Base-by-base conservation (phyloP, 169 alveolate genomes). In the Neospora caninum region DNA sequence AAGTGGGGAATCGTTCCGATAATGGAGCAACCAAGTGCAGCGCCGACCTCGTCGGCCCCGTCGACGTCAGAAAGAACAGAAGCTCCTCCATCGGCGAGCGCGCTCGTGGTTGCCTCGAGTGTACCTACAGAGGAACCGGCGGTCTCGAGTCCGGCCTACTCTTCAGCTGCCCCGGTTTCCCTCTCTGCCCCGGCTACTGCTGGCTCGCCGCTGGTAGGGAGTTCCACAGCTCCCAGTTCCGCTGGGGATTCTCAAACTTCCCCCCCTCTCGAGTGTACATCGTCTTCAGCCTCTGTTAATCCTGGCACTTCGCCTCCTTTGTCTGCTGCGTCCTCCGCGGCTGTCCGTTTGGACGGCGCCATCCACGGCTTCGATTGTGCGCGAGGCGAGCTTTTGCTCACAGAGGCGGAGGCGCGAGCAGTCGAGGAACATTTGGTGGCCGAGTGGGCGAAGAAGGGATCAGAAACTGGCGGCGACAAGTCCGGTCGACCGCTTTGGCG, bases 361-460 rank as follows among this genome's bases (percentile, higher is more conserved):
- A n/a, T 73, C n/a, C 84, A 73, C 43, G 84, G 84, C 25, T n/a
- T 31, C 39, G 84, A 73, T 27, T 73, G 84, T 43, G 25, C 45
- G 39, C 84, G 84, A 13, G 84, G 84, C 84, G 84, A 73, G 84
- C 84, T 73, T 1, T n/a, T 73, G 1, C 84, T 73, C 27, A 34
- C 84, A 1, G 84, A 73, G 49, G 84, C 84, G 43, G 84, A 73
- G 42, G 49, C 45, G 43, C 45, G 43, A 9, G 84, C 84, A 10
- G 16, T 73, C 39, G 84, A 73, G 84, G 84, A 73, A 20, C 84
- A n/a, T 13, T 31, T 34, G 45, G 43, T 13, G 45, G 45, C 84
- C 0, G 84, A 73, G 84, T 31, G 42, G 84, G 42, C 39, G 42
- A 31, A 73, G 42, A 18, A 73, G 43, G 42, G 16, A 6, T 16